Conservation (phyloP, 202 grass and related monocot genomes). For the Zoysia matrella region DNA sequence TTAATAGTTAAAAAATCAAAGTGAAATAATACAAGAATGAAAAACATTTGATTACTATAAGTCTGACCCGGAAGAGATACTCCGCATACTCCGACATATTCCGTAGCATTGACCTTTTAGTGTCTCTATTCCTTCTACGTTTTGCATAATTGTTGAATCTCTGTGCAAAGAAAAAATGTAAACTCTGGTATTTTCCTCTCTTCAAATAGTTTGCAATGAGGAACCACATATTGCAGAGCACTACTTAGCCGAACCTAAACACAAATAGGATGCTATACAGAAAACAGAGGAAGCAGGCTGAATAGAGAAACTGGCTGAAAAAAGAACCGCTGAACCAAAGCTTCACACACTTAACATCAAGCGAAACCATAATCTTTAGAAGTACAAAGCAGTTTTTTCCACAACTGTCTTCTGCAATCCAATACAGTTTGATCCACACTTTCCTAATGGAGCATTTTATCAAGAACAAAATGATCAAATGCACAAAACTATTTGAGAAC, state of each 20-base stretch:
- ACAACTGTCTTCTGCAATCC: neutral
- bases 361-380: constrained; percentile 13
- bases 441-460: constrained; percentile 12
- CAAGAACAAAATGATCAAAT: constrained; percentile 24
- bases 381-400: neutral
- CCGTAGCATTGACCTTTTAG: constrained; percentile 63
- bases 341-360: neutral
- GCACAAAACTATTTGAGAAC: neutral
- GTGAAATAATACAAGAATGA: constrained; percentile 12
- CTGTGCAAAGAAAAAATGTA: constrained; percentile 49
- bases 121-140: constrained; percentile 71
- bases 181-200: constrained; percentile 19
- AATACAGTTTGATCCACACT: neutral
- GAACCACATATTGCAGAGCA: neutral
- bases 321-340: neutral
- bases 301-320: neutral
- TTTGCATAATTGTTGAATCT: constrained; percentile 77
- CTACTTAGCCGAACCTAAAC: constrained; percentile 3
- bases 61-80: constrained; percentile 77
- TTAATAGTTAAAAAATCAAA: constrained; percentile 10
- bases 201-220: constrained; percentile 21
- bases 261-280: neutral
- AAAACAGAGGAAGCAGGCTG: constrained; percentile 29
- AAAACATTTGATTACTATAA: neutral
- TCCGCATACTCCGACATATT: constrained; percentile 84